A percentile compares a stretch with the other conserved stretches of the same genome.
phyloP scores from a whole-genome alignment of 2,329 filamentous ascomycete genomes.

The Penicillium sumatraense region DNA sequence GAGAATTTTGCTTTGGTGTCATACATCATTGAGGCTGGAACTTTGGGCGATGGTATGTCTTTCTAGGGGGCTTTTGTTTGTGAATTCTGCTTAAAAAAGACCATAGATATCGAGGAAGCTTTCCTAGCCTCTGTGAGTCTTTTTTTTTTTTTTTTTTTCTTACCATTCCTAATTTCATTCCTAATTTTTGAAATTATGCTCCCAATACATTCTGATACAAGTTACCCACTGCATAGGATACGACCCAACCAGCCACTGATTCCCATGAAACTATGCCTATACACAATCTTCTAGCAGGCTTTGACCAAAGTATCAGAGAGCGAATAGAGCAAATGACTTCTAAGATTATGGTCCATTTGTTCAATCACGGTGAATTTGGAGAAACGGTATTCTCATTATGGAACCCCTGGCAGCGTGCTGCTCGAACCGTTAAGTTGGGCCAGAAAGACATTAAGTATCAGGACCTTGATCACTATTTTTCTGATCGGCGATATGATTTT shows the following conservation, averaged over 20 bases:
- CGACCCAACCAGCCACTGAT: background rate
- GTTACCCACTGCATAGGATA: background rate
- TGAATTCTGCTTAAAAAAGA: background rate
- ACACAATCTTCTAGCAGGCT: background rate
- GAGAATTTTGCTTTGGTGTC: background rate
- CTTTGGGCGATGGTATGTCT: background rate
- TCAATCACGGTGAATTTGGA: background rate
- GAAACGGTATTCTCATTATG: background rate
- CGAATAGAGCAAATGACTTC: background rate
- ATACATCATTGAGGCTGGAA: background rate
- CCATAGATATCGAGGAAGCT: background rate
- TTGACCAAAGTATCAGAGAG: background rate
- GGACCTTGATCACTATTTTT: background rate
- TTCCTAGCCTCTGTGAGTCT: background rate
- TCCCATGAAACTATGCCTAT: background rate
- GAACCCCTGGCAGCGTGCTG: background rate
- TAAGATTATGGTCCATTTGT: background rate
- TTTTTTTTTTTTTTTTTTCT: background rate
- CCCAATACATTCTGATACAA: no score
- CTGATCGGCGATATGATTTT: background rate
- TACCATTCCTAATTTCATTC: background rate
- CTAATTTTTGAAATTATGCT: no score
- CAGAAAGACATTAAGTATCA: background rate
- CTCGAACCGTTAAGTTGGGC: background rate
- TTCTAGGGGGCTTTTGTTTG: background rate